Base-by-base conservation (phyloP, 331 rosid genomes). In the Dryas integrifolia region DNA sequence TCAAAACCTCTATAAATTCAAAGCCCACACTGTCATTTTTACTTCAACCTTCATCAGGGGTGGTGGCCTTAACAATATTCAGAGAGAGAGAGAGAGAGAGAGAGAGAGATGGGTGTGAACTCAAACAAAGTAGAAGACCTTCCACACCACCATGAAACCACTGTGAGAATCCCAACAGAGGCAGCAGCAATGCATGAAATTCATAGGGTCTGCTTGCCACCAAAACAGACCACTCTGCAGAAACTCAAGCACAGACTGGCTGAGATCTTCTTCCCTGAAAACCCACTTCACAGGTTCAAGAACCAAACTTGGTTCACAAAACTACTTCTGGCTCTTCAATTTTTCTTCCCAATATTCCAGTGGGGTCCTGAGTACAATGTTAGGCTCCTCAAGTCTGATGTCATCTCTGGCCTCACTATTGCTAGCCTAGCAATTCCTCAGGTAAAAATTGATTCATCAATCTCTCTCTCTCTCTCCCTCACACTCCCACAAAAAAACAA, bases 371-470 rank as follows among this genome's bases (percentile, higher is more conserved):
- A 72, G 0, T 92, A 95, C 75, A 76, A 45, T 47, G 74, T 84
- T 3, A 8, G 48, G 3, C 93, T 90, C 70, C 83, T 95, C 64
- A 89, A 83, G 67, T 86, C 93, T 45, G 99, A 95, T 46, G 3
- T 80, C 74, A 78, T 95, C 51, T 88, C 98, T 38, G 99, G 99
- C 7, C 97, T 95, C 85, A 95, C 99, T 77, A 95, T 95, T 78
- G 99, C 98, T 50, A 92, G 98, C 72, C 96, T 95, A 4, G 96
- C 98, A 56, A 95, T 95, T 69, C 99, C 99, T 30, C 99, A 95
- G 96, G 99, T 91, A 67, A 21, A 11, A 30, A 18, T 15, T 14
- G 5, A 21, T 4, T 5, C 15, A 48, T 15, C n/a, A 51, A 15
- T 8, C 13, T n/a, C 55, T 0, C 44, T n/a, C 64, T 35, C 49